A percentile compares a stretch with the other conserved stretches of the same genome.
phyloP scores from a whole-genome alignment of 2,329 filamentous ascomycete genomes.

The Hypoxylon sp. region DNA sequence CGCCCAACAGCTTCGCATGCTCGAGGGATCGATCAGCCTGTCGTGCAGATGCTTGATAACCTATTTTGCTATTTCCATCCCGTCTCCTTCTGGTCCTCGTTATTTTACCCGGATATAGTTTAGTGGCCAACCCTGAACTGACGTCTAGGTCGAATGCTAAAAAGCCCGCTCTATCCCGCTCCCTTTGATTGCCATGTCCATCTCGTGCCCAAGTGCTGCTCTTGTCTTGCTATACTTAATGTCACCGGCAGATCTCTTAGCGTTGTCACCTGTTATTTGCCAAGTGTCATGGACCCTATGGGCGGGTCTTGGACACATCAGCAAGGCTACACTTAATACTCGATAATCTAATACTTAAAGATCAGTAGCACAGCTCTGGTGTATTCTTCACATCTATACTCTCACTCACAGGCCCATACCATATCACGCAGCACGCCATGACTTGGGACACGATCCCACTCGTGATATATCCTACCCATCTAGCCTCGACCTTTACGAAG shows the following conservation, averaged over 20 bases:
- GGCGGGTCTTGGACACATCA: background rate
- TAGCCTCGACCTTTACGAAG: constrained; percentile 6
- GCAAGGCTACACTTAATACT: background rate
- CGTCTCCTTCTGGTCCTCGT: constrained; percentile 32
- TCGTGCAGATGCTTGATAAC: background rate
- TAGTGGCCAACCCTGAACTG: constrained; percentile 33
- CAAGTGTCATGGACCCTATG: background rate
- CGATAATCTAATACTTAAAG: background rate
- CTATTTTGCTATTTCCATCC: background rate
- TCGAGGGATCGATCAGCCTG: background rate
- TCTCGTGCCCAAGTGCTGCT: constrained; percentile 19
- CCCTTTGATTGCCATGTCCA: constrained; percentile 10
- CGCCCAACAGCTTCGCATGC: background rate
- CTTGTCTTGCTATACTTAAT: background rate
- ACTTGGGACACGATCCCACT: constrained; percentile 16
- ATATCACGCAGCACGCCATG: constrained; percentile 21
- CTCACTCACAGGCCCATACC: background rate
- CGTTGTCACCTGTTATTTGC: constrained; percentile 11
- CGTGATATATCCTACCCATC: constrained; percentile 4
- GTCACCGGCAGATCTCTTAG: background rate
- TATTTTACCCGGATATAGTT: constrained; percentile 39
- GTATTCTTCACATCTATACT: too few species aligned
- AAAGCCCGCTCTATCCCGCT: constrained; percentile 16
- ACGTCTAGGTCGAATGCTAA: constrained; percentile 25
- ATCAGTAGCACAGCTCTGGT: background rate